These are phyloP conservation scores for Pleurotus ostreatus DNA, from an alignment of 768 basidiomycete species.

Conservation along the genomic window DNA sequence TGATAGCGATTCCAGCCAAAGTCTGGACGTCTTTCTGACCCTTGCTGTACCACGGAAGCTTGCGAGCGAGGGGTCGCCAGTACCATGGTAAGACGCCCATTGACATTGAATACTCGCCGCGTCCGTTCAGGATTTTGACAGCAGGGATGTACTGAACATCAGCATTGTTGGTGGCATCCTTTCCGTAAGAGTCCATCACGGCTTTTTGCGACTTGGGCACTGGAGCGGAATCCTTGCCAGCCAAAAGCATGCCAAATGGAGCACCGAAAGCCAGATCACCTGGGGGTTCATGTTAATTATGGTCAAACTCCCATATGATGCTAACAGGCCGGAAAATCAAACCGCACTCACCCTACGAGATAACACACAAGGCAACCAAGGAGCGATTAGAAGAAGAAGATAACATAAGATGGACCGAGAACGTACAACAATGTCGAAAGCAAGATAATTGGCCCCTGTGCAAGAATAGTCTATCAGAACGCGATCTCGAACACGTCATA, in stretches of 20 bases:
- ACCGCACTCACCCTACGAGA: not conserved
- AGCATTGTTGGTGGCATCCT: slow-evolving; percentile 25
- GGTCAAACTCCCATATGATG: not conserved
- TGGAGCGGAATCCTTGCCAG: slow-evolving; percentile 67
- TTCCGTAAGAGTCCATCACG: slow-evolving; percentile 55
- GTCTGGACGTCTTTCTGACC: slow-evolving; percentile 65
- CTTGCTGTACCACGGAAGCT: slow-evolving; percentile 72
- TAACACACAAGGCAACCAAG: not conserved
- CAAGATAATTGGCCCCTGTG: slow-evolving; percentile 50
- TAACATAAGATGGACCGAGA: not conserved
- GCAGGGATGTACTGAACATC: slow-evolving; percentile 69
- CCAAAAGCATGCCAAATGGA: slow-evolving; percentile 84
- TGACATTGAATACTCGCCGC: slow-evolving; percentile 83
- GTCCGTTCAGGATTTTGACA: slow-evolving; percentile 80
- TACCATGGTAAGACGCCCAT: slow-evolving; percentile 74
- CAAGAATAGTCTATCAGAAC: slow-evolving; percentile 6
- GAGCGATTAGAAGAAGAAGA: not conserved
- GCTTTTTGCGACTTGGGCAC: slow-evolving; percentile 55
- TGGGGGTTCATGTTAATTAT: slow-evolving; percentile 1
- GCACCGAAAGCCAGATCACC: slow-evolving; percentile 78
- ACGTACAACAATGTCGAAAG: slow-evolving; percentile 62
- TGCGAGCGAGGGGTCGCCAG: slow-evolving; percentile 62
- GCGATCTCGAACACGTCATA: not conserved
- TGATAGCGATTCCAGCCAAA: slow-evolving; percentile 75
- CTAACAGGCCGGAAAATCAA: not conserved